These are phyloP conservation scores for Puccinia polysora DNA, from an alignment of 1,284 basidiomycete species.

Conservation along the genomic window DNA sequence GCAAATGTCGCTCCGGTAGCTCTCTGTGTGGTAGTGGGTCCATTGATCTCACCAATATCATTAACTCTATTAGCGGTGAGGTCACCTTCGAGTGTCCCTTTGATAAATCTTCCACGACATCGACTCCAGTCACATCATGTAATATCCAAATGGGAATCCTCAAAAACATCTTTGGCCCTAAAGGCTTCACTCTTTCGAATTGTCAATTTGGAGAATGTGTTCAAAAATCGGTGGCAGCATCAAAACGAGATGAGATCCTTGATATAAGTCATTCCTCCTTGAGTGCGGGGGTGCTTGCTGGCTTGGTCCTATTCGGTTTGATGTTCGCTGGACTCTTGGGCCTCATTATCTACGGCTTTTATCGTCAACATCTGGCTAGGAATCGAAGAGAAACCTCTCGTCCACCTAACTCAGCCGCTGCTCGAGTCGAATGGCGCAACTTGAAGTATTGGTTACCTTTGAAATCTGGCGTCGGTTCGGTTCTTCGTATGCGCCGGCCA, in stretches of 20 bases:
- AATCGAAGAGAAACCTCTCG: conserved; percentile 53
- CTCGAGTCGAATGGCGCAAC: conserved; percentile 66
- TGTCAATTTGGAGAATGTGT: conserved; percentile 84
- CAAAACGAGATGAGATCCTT: conserved; percentile 47
- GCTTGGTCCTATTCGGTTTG: conserved; percentile 71
- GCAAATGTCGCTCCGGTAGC: conserved; percentile 66
- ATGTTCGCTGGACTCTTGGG: conserved; percentile 62
- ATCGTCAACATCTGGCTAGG: conserved; percentile 63
- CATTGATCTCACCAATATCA: conserved; percentile 60
- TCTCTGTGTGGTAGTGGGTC: conserved; percentile 64
- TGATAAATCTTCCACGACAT: conserved; percentile 56
- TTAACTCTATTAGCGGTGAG: conserved; percentile 59
- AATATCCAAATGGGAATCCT: conserved; percentile 69
- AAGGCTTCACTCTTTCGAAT: conserved; percentile 65
- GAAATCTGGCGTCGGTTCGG: conserved; percentile 20
- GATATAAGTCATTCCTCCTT: conserved; percentile 55
- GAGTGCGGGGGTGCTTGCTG: conserved; percentile 75
- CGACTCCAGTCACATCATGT: conserved; percentile 58
- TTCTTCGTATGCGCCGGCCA: conserved; percentile 1
- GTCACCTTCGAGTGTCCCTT: conserved; percentile 63
- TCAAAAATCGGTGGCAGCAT: conserved; percentile 68
- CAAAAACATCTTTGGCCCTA: conserved; percentile 64
- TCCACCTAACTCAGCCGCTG: conserved; percentile 53
- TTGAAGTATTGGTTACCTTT: conserved; percentile 60
- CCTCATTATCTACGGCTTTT: conserved; percentile 62